A percentile compares a stretch with the other conserved stretches of the same genome.
Evolutionary conservation across 2,329 filamentous ascomycete species (phyloP).

Genomic region (Alternaria gansuensis): DNA sequence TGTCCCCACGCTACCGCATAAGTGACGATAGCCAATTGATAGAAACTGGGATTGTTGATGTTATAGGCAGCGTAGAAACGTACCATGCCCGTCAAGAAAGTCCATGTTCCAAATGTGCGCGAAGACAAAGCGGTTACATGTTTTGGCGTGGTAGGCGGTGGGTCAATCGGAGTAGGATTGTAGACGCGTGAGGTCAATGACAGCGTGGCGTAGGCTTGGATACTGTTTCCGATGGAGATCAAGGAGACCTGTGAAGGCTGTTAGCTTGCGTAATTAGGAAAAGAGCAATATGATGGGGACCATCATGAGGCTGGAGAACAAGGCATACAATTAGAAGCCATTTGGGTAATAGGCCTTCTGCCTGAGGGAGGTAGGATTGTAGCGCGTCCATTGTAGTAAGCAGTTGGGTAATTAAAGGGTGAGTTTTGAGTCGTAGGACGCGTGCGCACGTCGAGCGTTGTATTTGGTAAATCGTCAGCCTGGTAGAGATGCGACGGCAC

Average conservation of each 20-base stretch:
- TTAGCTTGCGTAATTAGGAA: background rate
- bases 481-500: background rate
- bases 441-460: conserved; percentile 4
- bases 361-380: conserved; percentile 55
- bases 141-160: conserved; percentile 51
- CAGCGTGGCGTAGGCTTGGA: conserved; percentile 83
- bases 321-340: conserved; percentile 70
- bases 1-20: conserved; percentile 74
- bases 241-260: conserved; percentile 71
- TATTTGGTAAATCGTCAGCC: conserved; percentile 4
- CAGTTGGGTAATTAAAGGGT: background rate
- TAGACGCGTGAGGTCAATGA: conserved; percentile 89
- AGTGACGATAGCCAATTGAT: conserved; percentile 82
- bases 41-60: conserved; percentile 74
- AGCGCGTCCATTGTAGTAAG: conserved; percentile 43
- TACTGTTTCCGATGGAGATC: conserved; percentile 81
- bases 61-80: conserved; percentile 86
- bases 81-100: conserved; percentile 77
- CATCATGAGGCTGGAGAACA: background rate
- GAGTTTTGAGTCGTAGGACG: background rate
- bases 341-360: conserved; percentile 66
- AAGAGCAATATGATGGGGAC: background rate
- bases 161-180: conserved; percentile 64
- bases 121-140: conserved; percentile 77
- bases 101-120: conserved; percentile 89